Base-by-base conservation (phyloP, 1,139 yeast species). In the Sugiyamaella novakii region DNA sequence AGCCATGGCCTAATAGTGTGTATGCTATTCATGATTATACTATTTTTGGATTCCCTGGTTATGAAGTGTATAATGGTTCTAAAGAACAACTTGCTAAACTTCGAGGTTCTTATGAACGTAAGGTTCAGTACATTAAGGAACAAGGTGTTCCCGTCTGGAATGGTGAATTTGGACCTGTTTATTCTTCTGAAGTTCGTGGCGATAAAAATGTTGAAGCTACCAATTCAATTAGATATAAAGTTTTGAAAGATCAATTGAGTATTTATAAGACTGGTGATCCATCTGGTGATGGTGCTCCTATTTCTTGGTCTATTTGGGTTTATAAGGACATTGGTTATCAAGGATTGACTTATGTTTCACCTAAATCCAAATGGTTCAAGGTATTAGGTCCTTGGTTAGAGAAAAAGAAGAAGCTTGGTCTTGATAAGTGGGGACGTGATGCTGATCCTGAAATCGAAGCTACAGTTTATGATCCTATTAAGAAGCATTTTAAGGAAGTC, bases 121-220 rank as follows among this genome's bases (percentile, higher is more conserved):
- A 74, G 55, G 59, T 74, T 50, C 71, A 72, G 54, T 72, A 68
- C 58, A 72, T 72, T 73, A 72, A 22, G 39, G 24, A 53, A 51
- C 38, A 43, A 39, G 60, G 67, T 14, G 75, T 74, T 4, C 78
- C 79, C 3, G 78, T 75, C 19, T 75, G 79, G 79, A 74, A 74
- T 54, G 79, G 79, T 14, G 79, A 75, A 58, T 75, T 73, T 53
- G 79, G 79, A 14, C 79, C 79, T 2, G 79, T 75, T 24, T 75
- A 74, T 56, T 73, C 76, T 12, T 66, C 73, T n/a, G 63, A 67
- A 42, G 68, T 63, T 22, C 67, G 78, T 53, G 78, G 77, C 21
- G 75, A 73, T 54, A 52, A 54, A 7, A 62, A 73, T 53, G 66
- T 69, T 3, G 75, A 66, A 3, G 60, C 54, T n/a, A 71, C 67